phyloP scores from a whole-genome alignment of 2,329 filamentous ascomycete genomes.

The Elsinoe arachidis region DNA sequence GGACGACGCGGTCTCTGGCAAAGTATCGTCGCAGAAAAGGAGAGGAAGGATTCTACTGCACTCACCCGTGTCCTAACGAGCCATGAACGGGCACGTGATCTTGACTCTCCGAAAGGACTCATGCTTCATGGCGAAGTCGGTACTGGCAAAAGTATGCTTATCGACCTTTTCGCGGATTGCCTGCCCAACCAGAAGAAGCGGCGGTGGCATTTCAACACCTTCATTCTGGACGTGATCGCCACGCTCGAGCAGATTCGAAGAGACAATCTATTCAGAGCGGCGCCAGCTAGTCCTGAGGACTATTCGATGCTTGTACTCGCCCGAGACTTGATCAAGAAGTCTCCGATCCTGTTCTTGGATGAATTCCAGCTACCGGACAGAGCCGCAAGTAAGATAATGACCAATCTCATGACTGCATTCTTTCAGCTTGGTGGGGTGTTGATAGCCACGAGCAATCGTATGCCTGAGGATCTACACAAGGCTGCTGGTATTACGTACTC shows the following conservation, averaged over 20 bases:
- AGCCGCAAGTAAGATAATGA: slow-evolving; percentile 68
- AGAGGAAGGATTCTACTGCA: slow-evolving; percentile 48
- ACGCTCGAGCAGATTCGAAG: slow-evolving; percentile 58
- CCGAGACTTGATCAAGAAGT: slow-evolving; percentile 64
- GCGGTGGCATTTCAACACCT: slow-evolving; percentile 77
- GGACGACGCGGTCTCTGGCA: slow-evolving; percentile 45
- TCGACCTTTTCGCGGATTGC: slow-evolving; percentile 71
- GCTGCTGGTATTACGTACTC: slow-evolving; percentile 63
- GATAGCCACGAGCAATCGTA: slow-evolving; percentile 71
- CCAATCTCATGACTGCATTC: slow-evolving; percentile 68
- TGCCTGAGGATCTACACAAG: slow-evolving; percentile 73
- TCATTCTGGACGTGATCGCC: slow-evolving; percentile 71
- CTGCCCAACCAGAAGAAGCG: slow-evolving; percentile 64
- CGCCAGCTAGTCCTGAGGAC: slow-evolving; percentile 38
- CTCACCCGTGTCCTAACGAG: slow-evolving; percentile 60
- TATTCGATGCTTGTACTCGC: slow-evolving; percentile 67
- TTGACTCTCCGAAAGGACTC: slow-evolving; percentile 64
- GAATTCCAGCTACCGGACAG: slow-evolving; percentile 78
- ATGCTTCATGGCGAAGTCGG: slow-evolving; percentile 76
- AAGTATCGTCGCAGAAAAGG: slow-evolving; percentile 44
- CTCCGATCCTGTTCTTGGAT: slow-evolving; percentile 70
- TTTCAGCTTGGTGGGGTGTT: slow-evolving; percentile 76
- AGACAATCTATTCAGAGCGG: slow-evolving; percentile 22
- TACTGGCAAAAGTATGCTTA: slow-evolving; percentile 76
- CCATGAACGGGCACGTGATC: slow-evolving; percentile 61